Conservation (phyloP, 2,329 filamentous ascomycete genomes). For the Alternaria rosae region DNA sequence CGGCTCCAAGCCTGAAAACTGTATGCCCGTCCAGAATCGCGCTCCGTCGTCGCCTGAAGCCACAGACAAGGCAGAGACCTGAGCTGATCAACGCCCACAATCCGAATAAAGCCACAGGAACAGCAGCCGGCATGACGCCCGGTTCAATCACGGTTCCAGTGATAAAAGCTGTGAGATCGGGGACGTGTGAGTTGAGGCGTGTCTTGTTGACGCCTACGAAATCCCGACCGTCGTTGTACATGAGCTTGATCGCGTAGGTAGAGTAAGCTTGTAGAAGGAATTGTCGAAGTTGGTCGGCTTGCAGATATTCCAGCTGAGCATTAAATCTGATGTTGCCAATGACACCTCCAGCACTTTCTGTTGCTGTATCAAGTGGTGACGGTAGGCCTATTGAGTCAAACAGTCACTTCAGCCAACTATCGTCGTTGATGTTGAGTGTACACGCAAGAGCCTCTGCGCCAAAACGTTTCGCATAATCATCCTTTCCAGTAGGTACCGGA, state of each 20-base stretch:
- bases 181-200: neutral
- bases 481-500: rapidly evolving
- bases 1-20: neutral
- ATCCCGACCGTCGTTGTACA: neutral
- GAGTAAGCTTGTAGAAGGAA: neutral
- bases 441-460: neutral
- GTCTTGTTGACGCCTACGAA: neutral
- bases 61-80: neutral
- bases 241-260: neutral
- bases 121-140: neutral
- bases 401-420: neutral
- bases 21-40: neutral
- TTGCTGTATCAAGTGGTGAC: neutral
- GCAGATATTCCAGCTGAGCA: neutral
- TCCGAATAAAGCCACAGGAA: neutral
- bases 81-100: neutral
- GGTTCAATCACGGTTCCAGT: neutral
- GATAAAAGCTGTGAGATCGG: neutral
- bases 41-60: neutral
- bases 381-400: neutral
- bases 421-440: neutral
- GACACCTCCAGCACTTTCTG: no score
- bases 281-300: neutral
- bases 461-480: neutral
- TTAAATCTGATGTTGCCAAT: neutral